Evolutionary conservation across 2,329 filamentous ascomycete genomes (phyloP).

Genomic region (Berkeleyomyces rouxiae): DNA sequence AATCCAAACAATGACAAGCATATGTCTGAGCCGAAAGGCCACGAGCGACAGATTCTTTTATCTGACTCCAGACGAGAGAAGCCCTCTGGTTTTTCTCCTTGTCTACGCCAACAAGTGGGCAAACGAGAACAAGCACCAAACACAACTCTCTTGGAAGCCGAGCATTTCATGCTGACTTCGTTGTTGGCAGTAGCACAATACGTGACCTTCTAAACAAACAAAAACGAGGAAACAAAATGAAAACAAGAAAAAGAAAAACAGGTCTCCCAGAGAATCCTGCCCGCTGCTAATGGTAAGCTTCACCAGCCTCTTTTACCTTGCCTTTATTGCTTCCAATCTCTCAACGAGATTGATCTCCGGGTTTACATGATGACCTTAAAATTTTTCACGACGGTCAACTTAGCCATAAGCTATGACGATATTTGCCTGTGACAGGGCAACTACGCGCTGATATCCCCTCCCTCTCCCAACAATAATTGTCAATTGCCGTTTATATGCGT

Average conservation of each 20-base stretch:
- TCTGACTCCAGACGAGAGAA: slow-evolving; percentile 8
- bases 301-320: background rate
- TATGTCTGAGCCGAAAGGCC: slow-evolving; percentile 70
- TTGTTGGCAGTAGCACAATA: background rate
- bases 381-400: slow-evolving; percentile 32
- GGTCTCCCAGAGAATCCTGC: background rate
- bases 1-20: slow-evolving; percentile 72
- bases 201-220: background rate
- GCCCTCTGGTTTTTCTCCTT: background rate
- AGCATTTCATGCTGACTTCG: background rate
- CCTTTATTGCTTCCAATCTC: background rate
- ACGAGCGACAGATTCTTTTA: slow-evolving; percentile 15
- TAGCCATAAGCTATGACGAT: slow-evolving; percentile 32
- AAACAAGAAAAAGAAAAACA: background rate
- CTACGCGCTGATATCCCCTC: slow-evolving; percentile 11
- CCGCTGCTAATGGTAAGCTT: slow-evolving; percentile 7
- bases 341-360: background rate
- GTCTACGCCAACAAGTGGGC: no score
- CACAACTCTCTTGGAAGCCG: background rate
- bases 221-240: background rate
- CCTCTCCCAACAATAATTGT: background rate
- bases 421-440: slow-evolving; percentile 30
- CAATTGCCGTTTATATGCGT: background rate
- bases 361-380: slow-evolving; percentile 24
- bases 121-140: no score